Evolutionary conservation across 2,329 filamentous ascomycete genomes (phyloP).

Genomic region (Microsporum ferrugineum): DNA sequence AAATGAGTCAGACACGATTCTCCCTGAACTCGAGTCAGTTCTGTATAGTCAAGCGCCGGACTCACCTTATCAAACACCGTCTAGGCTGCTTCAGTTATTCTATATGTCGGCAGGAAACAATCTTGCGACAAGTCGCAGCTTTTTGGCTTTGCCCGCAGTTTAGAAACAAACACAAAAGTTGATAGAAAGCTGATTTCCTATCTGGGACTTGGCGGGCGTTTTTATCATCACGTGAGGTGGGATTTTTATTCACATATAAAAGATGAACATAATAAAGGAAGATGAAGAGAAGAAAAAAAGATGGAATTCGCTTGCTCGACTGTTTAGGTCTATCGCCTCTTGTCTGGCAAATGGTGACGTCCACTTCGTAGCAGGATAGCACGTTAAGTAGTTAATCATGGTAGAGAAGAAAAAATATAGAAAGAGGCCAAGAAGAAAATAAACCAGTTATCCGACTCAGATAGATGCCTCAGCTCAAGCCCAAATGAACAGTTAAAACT

Average conservation of each 20-base stretch:
- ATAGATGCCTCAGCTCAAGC: neutral
- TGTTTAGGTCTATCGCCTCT: neutral
- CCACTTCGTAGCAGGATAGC: neutral
- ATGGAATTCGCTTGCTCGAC: neutral
- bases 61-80: neutral
- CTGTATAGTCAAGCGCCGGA: neutral
- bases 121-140: neutral
- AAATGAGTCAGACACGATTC: neutral
- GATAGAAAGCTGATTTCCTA: neutral
- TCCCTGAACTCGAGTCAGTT: neutral
- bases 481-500: neutral
- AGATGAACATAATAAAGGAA: neutral
- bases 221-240: conserved; percentile 4
- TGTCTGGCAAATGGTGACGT: neutral
- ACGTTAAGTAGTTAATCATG: neutral
- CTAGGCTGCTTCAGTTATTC: neutral
- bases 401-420: neutral
- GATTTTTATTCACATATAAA: neutral
- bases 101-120: neutral
- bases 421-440: neutral
- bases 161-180: neutral
- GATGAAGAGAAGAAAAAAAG: neutral
- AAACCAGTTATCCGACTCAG: neutral
- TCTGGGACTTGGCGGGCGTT: neutral
- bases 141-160: neutral